phyloP scores from a whole-genome alignment of 1,139 yeast species.

The Zygosaccharomyces sapae region DNA sequence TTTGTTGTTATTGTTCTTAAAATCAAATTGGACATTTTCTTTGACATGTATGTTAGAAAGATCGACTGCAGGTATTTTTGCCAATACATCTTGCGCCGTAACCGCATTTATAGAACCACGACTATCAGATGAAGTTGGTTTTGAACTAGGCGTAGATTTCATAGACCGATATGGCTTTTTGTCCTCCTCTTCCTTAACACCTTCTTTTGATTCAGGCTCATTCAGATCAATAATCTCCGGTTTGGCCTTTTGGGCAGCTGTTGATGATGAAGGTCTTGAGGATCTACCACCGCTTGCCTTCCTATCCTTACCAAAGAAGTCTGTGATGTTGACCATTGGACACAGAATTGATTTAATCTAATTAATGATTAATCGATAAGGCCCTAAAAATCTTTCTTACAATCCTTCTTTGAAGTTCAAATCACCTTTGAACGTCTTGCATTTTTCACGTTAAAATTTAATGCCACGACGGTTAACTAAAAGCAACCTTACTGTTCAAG shows the following conservation, averaged over 20 bases:
- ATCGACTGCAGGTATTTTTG: slow-evolving; percentile 35
- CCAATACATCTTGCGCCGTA: slow-evolving; percentile 32
- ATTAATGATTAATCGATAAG: background rate
- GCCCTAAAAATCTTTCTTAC: background rate
- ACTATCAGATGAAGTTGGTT: slow-evolving; percentile 1
- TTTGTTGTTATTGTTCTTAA: slow-evolving; percentile 17
- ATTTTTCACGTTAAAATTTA: slow-evolving; percentile 1
- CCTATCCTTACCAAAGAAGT: slow-evolving; percentile 34
- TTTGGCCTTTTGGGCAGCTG: background rate
- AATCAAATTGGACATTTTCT: slow-evolving; percentile 30
- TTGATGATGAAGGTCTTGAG: slow-evolving; percentile 11
- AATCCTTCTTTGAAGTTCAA: background rate
- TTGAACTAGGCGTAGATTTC: background rate
- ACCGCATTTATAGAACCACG: background rate
- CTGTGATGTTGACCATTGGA: slow-evolving; percentile 44
- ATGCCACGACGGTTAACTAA: background rate
- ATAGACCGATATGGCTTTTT: background rate
- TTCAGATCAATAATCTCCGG: slow-evolving; percentile 27
- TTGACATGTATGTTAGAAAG: slow-evolving; percentile 32
- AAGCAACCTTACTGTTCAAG: background rate
- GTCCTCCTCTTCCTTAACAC: slow-evolving; percentile 2
- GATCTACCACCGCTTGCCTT: slow-evolving; percentile 7
- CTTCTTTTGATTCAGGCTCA: slow-evolving; percentile 19
- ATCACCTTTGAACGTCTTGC: background rate
- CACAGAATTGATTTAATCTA: background rate